Evolutionary conservation across 2,329 filamentous ascomycete genomes (phyloP).

Genomic region (Cladophialophora chaetospira): DNA sequence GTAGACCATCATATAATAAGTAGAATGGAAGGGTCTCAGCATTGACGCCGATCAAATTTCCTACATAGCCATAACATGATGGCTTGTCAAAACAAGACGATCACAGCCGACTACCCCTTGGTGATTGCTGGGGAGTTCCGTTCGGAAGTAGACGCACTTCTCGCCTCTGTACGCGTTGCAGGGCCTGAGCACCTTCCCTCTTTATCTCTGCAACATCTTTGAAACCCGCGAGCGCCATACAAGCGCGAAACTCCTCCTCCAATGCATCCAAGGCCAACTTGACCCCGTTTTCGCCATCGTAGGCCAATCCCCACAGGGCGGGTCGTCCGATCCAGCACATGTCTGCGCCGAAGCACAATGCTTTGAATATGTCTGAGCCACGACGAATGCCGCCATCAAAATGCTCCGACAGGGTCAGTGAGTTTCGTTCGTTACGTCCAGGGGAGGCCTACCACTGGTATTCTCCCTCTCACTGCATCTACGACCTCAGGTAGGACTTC

Average conservation of each 20-base stretch:
- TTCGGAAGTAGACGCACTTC: too few relatives aligned
- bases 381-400: slow-evolving; percentile 59
- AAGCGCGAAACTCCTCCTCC: slow-evolving; percentile 33
- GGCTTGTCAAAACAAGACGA: too few relatives aligned
- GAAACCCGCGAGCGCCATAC: slow-evolving; percentile 35
- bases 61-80: too few relatives aligned
- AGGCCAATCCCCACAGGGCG: slow-evolving; percentile 52
- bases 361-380: slow-evolving; percentile 61
- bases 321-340: slow-evolving; percentile 53
- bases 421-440: background rate
- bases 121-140: too few relatives aligned
- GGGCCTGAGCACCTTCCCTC: too few relatives aligned
- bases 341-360: slow-evolving; percentile 54
- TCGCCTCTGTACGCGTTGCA: too few relatives aligned
- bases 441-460: slow-evolving; percentile 23
- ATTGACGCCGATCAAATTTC: too few relatives aligned
- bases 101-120: too few relatives aligned
- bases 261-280: slow-evolving; percentile 31
- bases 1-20: too few relatives aligned
- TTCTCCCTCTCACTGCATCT: slow-evolving; percentile 32
- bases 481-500: slow-evolving; percentile 38
- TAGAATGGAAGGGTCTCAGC: too few relatives aligned
- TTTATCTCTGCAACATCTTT: slow-evolving; percentile 25
- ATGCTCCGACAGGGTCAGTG: slow-evolving; percentile 38
- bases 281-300: slow-evolving; percentile 35